Conservation (phyloP, 495 filamentous ascomycete species). For the Aspergillus saccharolyticus region DNA sequence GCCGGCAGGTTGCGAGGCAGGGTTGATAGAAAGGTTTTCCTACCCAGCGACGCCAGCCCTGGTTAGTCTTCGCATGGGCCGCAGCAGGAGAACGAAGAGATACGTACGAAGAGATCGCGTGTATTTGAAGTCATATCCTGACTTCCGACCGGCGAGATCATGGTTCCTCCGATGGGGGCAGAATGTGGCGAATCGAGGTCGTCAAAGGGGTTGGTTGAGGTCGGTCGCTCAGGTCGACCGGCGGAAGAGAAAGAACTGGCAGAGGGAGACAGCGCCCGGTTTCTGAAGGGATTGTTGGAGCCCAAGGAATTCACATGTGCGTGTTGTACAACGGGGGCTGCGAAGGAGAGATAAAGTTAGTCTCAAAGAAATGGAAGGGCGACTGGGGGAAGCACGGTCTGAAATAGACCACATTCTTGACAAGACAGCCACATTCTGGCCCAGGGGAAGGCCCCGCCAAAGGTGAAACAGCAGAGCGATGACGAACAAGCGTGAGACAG, state of each 20-base stretch:
- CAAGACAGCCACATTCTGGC: slow-evolving; percentile 7
- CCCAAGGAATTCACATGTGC: slow-evolving; percentile 55
- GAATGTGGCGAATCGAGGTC: slow-evolving; percentile 48
- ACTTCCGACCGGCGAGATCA: slow-evolving; percentile 51
- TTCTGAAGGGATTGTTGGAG: slow-evolving; percentile 99
- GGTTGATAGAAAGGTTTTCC: slow-evolving; percentile 42
- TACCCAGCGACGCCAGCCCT: slow-evolving; percentile 4
- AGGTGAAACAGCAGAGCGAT: slow-evolving; percentile 19
- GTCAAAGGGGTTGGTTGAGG: slow-evolving; percentile 90
- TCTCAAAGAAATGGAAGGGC: slow-evolving; percentile 2
- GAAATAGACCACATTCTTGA: slow-evolving; percentile 12
- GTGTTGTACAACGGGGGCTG: slow-evolving; percentile 19
- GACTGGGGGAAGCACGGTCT: slow-evolving; percentile 6
- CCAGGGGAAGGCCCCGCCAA: slow-evolving; percentile 10
- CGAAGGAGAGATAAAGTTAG: slow-evolving; percentile 10
- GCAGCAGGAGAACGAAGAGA: background rate
- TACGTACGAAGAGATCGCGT: slow-evolving; percentile 86
- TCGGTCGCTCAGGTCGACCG: slow-evolving; percentile 56
- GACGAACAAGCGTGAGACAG: slow-evolving; percentile 8
- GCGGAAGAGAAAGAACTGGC: slow-evolving; percentile 35
- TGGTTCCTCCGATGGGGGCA: slow-evolving; percentile 41
- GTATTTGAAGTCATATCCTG: slow-evolving; percentile 57
- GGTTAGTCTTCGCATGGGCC: slow-evolving; percentile 8
- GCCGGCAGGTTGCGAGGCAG: slow-evolving; percentile 32
- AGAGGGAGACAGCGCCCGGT: slow-evolving; percentile 76